phyloP scores from a whole-genome alignment of 1,139 yeast species.

The Komagataea norvegica region DNA sequence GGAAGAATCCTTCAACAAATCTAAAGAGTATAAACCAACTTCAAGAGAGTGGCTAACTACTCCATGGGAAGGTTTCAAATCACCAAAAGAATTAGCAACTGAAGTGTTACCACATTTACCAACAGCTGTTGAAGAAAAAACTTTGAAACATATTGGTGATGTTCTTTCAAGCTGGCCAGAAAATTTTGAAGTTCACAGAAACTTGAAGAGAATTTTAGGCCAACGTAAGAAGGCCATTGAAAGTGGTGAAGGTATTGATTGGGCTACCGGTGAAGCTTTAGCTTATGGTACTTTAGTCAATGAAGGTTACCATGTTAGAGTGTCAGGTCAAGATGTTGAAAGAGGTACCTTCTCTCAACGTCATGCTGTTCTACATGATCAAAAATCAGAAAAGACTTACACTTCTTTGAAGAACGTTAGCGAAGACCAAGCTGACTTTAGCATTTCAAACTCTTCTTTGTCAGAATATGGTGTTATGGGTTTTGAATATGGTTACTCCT shows the following conservation, averaged over 20 bases:
- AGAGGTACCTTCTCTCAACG: conserved; percentile 99
- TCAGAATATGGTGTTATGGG: conserved; percentile 99
- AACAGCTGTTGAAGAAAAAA: conserved; percentile 76
- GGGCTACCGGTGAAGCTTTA: conserved; percentile 99
- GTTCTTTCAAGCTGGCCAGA: conserved; percentile 81
- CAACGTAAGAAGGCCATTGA: conserved; percentile 84
- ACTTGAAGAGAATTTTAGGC: conserved; percentile 89
- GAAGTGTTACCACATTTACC: conserved; percentile 95
- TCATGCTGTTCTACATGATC: conserved; percentile 98
- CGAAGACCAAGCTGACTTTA: conserved; percentile 82
- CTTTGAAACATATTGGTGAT: conserved; percentile 73
- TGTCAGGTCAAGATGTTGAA: conserved; percentile 99
- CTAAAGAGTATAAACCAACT: conserved; percentile 88
- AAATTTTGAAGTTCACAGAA: conserved; percentile 88
- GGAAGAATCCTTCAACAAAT: conserved; percentile 82
- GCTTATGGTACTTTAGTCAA: conserved; percentile 89
- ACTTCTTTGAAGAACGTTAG: conserved; percentile 80
- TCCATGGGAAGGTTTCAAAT: conserved; percentile 98
- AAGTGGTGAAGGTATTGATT: conserved; percentile 91
- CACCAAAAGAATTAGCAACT: conserved; percentile 94
- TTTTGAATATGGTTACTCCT: conserved; percentile 97
- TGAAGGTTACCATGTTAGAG: conserved; percentile 96
- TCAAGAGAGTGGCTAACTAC: conserved; percentile 97
- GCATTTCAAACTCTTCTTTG: conserved; percentile 90
- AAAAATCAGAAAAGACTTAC: conserved; percentile 73